These are phyloP conservation scores for Acacia concinna DNA, from an alignment of 331 rosid species.

Conservation along the genomic window DNA sequence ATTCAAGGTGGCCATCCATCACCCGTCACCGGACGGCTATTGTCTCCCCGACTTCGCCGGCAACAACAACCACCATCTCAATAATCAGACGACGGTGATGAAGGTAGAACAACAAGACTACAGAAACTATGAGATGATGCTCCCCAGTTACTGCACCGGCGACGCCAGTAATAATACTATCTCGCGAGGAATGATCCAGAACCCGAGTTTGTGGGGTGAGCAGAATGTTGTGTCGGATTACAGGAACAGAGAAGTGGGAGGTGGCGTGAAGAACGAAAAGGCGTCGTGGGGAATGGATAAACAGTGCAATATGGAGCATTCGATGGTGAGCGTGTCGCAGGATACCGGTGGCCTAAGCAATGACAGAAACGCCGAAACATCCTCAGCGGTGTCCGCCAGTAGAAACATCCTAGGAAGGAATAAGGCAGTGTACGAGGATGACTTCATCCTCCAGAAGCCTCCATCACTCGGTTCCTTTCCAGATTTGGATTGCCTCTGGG, in stretches of 20 bases:
- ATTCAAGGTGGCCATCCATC: constrained; percentile 23
- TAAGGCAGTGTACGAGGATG: constrained; percentile 29
- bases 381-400: constrained; percentile 53
- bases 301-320: constrained; percentile 54
- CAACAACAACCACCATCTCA: no score
- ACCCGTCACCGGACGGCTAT: constrained; percentile 41
- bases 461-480: constrained; percentile 43
- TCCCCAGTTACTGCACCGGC: constrained; percentile 24
- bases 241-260: not conserved
- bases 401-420: constrained; percentile 40
- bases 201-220: not conserved
- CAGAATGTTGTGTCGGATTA: not conserved
- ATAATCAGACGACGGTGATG: constrained; percentile 4
- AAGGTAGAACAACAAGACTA: constrained; percentile 43
- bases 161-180: constrained; percentile 5
- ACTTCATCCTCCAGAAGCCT: constrained; percentile 29
- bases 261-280: constrained; percentile 11
- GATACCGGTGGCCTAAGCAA: constrained; percentile 58
- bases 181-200: not conserved
- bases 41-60: constrained; percentile 40
- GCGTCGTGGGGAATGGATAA: constrained; percentile 16
- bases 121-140: constrained; percentile 28
- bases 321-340: constrained; percentile 36
- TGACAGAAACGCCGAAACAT: constrained; percentile 58
- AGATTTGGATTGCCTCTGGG: constrained; percentile 60